Conservation (phyloP, 371 early-diverging fungal species). For the Batkoa obscura region DNA sequence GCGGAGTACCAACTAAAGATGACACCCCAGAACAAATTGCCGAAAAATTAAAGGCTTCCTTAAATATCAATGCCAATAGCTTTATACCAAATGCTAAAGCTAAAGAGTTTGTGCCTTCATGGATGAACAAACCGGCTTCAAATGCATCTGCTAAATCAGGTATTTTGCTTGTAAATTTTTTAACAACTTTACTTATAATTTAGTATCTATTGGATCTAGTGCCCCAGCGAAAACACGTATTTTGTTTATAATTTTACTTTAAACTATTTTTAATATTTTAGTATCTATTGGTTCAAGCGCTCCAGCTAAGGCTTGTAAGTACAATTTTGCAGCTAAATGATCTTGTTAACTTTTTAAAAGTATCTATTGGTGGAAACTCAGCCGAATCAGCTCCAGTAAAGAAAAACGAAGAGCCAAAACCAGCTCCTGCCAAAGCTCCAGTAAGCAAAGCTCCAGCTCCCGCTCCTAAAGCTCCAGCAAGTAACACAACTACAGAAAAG, state of each 20-base stretch:
- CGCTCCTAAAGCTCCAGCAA: conserved; percentile 9
- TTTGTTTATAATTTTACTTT: conserved; percentile 4
- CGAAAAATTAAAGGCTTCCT: conserved; percentile 11
- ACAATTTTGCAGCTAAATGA: neutral
- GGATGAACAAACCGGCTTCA: conserved; percentile 11
- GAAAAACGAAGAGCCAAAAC: neutral
- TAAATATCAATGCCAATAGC: conserved; percentile 27
- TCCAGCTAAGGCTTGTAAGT: conserved; percentile 10
- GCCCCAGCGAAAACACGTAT: conserved; percentile 6
- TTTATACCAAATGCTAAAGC: conserved; percentile 26
- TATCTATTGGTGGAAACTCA: conserved; percentile 1
- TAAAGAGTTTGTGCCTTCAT: conserved; percentile 20
- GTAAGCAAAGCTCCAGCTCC: conserved; percentile 3
- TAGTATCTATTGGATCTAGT: conserved; percentile 5
- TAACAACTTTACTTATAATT: too few species aligned
- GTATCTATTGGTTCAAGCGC: conserved; percentile 10
- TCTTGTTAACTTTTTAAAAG: neutral
- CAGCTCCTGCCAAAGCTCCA: conserved; percentile 9
- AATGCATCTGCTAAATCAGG: neutral
- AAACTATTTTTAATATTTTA: conserved; percentile 10
- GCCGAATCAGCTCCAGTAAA: neutral
- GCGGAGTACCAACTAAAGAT: conserved; percentile 4
- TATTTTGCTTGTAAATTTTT: neutral
- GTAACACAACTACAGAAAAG: conserved; percentile 8
- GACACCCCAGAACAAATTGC: conserved; percentile 6